phyloP scores from a whole-genome alignment of 345 rosid species.

The Pistacia vera region DNA sequence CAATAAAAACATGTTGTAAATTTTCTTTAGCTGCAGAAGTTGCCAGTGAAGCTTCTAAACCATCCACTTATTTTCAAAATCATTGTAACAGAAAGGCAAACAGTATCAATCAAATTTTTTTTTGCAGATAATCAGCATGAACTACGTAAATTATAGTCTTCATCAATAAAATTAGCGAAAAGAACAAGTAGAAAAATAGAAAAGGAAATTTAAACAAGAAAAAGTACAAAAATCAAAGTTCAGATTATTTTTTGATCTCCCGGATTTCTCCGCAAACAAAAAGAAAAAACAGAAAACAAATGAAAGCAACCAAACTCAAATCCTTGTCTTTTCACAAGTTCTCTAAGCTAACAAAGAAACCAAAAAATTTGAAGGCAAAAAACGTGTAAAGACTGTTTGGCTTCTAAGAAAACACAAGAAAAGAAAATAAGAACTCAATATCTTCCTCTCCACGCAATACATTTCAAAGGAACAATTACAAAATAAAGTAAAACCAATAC shows the following conservation, averaged over 20 bases:
- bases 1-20: background rate
- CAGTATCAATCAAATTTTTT: background rate
- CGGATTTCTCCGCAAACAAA: conserved; percentile 33
- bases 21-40: background rate
- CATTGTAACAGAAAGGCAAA: background rate
- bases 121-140: background rate
- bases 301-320: conserved; percentile 13
- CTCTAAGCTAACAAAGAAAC: conserved; percentile 23
- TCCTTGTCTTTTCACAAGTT: conserved; percentile 17
- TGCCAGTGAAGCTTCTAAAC: background rate
- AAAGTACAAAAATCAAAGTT: background rate
- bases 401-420: conserved; percentile 21
- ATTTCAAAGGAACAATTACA: background rate
- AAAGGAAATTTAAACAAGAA: background rate
- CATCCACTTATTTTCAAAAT: background rate
- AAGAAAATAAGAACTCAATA: conserved; percentile 1
- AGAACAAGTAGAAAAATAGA: background rate
- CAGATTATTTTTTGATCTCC: background rate
- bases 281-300: conserved; percentile 16
- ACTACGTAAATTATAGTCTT: background rate
- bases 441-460: background rate
- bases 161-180: background rate
- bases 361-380: conserved; percentile 9
- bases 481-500: background rate
- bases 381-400: conserved; percentile 8